Evolutionary conservation across 208 protist genomes (phyloP).

Genomic region (Leishmania arabica): DNA sequence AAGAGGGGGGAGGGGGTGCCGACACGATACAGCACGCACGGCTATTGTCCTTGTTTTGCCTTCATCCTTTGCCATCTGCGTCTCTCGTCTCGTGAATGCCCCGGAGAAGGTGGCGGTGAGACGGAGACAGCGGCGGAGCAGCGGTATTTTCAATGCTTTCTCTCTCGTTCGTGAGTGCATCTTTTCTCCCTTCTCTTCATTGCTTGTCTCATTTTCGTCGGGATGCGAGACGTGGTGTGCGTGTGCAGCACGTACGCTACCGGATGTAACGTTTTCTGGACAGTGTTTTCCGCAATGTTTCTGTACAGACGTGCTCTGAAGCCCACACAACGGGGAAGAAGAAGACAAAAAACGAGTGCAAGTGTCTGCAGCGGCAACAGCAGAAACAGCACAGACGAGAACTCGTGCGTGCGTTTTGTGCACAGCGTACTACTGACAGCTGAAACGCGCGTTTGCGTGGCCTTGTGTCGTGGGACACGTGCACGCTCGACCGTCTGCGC

Average conservation of each 20-base stretch:
- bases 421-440: background rate
- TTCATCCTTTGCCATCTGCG: background rate
- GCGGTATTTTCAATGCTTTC: background rate
- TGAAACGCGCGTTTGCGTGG: background rate
- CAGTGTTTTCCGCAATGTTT: background rate
- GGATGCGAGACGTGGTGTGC: background rate
- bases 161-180: background rate
- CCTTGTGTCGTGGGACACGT: background rate
- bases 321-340: background rate
- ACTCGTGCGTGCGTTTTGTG: background rate
- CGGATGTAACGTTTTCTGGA: background rate
- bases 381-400: background rate
- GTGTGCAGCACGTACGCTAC: background rate
- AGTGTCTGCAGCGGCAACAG: background rate
- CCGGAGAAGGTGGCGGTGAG: background rate
- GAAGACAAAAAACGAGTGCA: background rate
- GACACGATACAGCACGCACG: background rate
- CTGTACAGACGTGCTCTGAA: conserved; percentile 1
- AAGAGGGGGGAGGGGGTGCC: background rate
- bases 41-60: conserved; percentile 1
- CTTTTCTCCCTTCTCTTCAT: background rate
- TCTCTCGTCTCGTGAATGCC: background rate
- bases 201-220: background rate
- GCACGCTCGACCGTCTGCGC: background rate
- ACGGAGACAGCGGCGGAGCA: background rate